Percentiles rank a stretch among this genome's conserved stretches.
Conservation (phyloP, 352 stramenopile species). For the Blastocystis hominis region DNA sequence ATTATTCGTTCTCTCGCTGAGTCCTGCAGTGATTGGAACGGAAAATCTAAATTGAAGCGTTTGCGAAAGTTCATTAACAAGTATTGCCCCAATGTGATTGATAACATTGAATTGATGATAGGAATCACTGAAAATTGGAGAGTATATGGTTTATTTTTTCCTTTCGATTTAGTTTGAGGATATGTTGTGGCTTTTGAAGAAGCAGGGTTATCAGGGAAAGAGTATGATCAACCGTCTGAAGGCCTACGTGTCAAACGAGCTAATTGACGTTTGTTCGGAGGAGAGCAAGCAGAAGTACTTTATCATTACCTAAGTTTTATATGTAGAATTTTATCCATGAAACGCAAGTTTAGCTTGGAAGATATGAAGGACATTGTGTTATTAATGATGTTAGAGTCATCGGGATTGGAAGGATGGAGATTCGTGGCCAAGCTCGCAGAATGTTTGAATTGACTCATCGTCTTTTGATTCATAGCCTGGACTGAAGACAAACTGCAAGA, state of each 20-base stretch:
- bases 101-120: constrained; percentile 27
- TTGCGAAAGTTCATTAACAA: constrained; percentile 46
- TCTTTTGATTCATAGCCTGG: neutral
- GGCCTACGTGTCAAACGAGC: constrained; percentile 11
- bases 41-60: constrained; percentile 33
- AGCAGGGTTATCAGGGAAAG: constrained; percentile 35
- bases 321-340: neutral
- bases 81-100: constrained; percentile 34
- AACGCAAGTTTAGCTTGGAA: constrained; percentile 29
- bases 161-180: constrained; percentile 4
- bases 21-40: constrained; percentile 4
- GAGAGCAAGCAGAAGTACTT: constrained; percentile 25
- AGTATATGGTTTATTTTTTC: neutral
- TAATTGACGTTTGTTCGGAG: constrained; percentile 49
- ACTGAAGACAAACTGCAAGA: constrained; percentile 39
- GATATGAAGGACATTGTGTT: constrained; percentile 29
- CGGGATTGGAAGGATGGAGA: neutral
- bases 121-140: constrained; percentile 51
- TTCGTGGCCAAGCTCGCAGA: neutral
- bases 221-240: neutral
- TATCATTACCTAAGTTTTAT: neutral
- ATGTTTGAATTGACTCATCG: neutral
- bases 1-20: constrained; percentile 37
- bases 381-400: constrained; percentile 11
- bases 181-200: constrained; percentile 50